A percentile compares a stretch with the other conserved stretches of the same genome.
Conservation (phyloP, 208 protist genomes). For the Leishmania martiniquensis region DNA sequence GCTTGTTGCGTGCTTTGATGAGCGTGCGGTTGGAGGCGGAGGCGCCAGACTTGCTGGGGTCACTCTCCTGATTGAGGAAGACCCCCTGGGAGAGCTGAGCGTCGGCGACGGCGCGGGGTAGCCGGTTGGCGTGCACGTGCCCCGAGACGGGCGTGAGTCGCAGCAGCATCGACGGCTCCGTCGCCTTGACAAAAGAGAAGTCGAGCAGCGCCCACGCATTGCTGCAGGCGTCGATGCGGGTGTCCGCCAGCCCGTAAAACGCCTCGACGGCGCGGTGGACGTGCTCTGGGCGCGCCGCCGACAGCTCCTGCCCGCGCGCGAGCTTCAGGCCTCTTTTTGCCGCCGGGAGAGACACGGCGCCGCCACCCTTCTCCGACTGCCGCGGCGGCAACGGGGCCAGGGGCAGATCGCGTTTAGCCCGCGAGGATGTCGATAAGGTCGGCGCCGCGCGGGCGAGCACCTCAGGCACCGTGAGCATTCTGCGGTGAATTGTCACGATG, state of each 20-base stretch:
- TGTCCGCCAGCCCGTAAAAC: constrained; percentile 53
- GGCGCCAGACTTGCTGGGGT: constrained; percentile 34
- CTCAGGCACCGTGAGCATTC: constrained; percentile 65
- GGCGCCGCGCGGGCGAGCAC: constrained; percentile 47
- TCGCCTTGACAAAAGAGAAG: constrained; percentile 50
- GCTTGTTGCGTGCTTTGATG: constrained; percentile 88
- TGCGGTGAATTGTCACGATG: constrained; percentile 79
- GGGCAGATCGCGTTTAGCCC: not conserved
- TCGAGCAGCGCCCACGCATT: constrained; percentile 50
- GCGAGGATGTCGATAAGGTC: not conserved
- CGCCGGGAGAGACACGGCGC: not conserved
- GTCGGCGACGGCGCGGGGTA: constrained; percentile 40
- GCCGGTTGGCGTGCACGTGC: constrained; percentile 35
- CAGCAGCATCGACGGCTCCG: constrained; percentile 49
- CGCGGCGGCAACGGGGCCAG: not conserved
- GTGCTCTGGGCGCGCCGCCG: constrained; percentile 23
- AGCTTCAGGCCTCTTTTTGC: not conserved
- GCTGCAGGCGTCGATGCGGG: constrained; percentile 43
- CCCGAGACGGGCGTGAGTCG: constrained; percentile 49
- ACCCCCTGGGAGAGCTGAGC: constrained; percentile 66
- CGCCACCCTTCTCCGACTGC: constrained; percentile 10
- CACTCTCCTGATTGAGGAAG: constrained; percentile 75
- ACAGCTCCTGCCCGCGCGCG: not conserved
- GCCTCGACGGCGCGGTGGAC: constrained; percentile 40
- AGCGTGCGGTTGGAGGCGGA: constrained; percentile 46